These are phyloP conservation scores for Posidonia australis DNA, from an alignment of 106 monocot species.

Conservation along the genomic window DNA sequence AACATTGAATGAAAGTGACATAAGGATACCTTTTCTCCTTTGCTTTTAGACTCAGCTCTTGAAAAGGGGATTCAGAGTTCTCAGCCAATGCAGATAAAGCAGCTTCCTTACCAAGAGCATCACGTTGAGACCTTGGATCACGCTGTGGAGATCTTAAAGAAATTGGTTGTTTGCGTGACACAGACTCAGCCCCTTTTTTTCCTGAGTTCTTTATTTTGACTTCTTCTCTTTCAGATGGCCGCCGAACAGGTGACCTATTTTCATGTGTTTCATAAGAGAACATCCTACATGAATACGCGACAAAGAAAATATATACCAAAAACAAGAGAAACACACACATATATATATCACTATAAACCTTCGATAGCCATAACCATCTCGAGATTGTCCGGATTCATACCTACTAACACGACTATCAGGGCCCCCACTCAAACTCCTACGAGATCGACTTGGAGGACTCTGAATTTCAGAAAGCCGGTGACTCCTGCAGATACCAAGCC, in stretches of 20 bases:
- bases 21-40: constrained; percentile 9
- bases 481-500: constrained; percentile 26
- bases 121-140: constrained; percentile 1
- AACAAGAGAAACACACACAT: not conserved
- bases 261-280: not conserved
- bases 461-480: constrained; percentile 18
- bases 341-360: constrained; percentile 9
- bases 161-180: not conserved
- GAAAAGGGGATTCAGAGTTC: not conserved
- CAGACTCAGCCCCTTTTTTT: constrained; percentile 6
- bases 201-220: not conserved
- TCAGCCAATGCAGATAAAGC: no score
- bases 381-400: constrained; percentile 12
- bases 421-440: constrained; percentile 37
- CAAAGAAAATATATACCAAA: not conserved
- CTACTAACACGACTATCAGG: constrained; percentile 17
- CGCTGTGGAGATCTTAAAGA: constrained; percentile 24
- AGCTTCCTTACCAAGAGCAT: no score
- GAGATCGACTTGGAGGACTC: constrained; percentile 26
- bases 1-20: not conserved
- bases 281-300: not conserved
- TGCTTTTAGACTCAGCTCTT: not conserved
- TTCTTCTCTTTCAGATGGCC: constrained; percentile 3
- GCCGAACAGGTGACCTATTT: constrained; percentile 23
- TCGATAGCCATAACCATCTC: constrained; percentile 10